These are phyloP conservation scores for Cardamine occulta DNA, from an alignment of 345 rosid genomes.

Conservation along the genomic window DNA sequence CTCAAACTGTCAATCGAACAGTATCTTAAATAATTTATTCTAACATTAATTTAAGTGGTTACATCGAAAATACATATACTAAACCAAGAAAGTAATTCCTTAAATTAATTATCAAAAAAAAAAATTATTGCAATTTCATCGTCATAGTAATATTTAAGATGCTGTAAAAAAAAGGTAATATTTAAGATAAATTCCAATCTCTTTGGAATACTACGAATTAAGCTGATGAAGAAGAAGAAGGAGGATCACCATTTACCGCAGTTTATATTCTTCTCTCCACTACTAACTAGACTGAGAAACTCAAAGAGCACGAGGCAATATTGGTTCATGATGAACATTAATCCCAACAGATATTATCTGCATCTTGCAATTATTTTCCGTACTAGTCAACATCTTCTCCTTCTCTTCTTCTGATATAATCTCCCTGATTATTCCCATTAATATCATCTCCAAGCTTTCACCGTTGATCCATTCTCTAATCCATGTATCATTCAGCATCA, in stretches of 20 bases:
- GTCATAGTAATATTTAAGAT: too few relatives aligned
- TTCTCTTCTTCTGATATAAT: slow-evolving; percentile 37
- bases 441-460: slow-evolving; percentile 53
- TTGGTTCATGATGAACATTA: slow-evolving; percentile 34
- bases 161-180: too few relatives aligned
- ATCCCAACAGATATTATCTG: slow-evolving; percentile 37
- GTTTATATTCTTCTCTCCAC: slow-evolving; percentile 8
- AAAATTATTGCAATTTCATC: slow-evolving; percentile 1
- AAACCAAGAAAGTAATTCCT: background rate
- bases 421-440: slow-evolving; percentile 49
- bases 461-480: slow-evolving; percentile 82
- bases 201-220: slow-evolving; percentile 21
- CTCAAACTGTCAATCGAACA: background rate
- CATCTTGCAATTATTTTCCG: slow-evolving; percentile 34
- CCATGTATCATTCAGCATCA: slow-evolving; percentile 57
- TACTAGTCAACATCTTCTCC: slow-evolving; percentile 24
- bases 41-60: background rate
- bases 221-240: slow-evolving; percentile 4
- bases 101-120: background rate
- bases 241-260: background rate
- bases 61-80: background rate
- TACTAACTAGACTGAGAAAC: slow-evolving; percentile 38
- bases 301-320: slow-evolving; percentile 39
- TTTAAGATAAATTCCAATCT: slow-evolving; percentile 29
- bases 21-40: background rate